Evolutionary conservation across 2,329 filamentous ascomycete genomes (phyloP).

Genomic region (Colletotrichum sp.): DNA sequence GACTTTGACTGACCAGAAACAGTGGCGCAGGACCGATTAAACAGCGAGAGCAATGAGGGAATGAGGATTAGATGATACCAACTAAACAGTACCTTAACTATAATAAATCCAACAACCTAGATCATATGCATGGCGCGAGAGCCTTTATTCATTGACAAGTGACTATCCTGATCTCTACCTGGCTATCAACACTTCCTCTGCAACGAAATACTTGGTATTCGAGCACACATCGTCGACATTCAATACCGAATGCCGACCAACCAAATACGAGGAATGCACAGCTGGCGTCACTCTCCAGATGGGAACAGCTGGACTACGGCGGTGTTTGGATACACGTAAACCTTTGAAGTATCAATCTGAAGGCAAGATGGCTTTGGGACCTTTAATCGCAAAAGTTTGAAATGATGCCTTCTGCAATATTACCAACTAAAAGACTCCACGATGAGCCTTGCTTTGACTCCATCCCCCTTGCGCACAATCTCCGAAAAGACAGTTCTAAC

Average conservation of each 20-base stretch:
- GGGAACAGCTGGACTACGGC: background rate
- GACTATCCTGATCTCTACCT: background rate
- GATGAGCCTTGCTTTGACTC: background rate
- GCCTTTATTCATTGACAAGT: background rate
- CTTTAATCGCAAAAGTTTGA: background rate
- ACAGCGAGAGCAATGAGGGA: background rate
- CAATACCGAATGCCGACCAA: background rate
- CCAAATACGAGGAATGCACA: background rate
- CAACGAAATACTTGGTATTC: no score
- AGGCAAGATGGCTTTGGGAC: background rate
- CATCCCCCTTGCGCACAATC: background rate
- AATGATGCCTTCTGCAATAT: background rate
- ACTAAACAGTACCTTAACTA: background rate
- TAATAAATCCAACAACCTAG: background rate
- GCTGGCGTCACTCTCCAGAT: background rate
- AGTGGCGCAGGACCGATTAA: background rate
- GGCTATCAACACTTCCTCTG: background rate
- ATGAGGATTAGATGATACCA: background rate
- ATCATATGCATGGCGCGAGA: background rate
- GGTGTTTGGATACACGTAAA: background rate
- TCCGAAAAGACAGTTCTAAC: background rate
- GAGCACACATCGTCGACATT: background rate
- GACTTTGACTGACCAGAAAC: background rate
- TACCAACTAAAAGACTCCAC: background rate
- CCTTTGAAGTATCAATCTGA: background rate